A percentile compares a stretch with the other conserved stretches of the same genome.
phyloP scores from a whole-genome alignment of 768 basidiomycete species.

The Epithele typhae region DNA sequence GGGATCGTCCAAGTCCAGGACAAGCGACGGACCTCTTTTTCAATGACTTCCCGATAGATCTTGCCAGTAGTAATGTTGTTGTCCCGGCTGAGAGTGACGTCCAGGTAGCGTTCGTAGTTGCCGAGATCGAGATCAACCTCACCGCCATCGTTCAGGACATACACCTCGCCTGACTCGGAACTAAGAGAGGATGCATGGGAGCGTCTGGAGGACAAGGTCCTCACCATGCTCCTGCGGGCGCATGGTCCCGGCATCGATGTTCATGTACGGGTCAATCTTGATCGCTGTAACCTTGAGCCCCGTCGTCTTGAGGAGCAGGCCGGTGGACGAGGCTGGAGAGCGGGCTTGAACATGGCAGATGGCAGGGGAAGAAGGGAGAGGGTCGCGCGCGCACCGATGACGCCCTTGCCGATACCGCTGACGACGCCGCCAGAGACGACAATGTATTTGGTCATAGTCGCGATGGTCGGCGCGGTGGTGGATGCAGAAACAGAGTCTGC shows the following conservation, averaged over 20 bases:
- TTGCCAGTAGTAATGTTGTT: constrained; percentile 99
- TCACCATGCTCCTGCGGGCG: constrained; percentile 95
- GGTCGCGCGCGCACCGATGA: constrained; percentile 75
- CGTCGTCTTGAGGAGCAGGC: constrained; percentile 89
- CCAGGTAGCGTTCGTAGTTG: constrained; percentile 97
- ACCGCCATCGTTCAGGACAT: constrained; percentile 96
- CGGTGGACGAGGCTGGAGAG: constrained; percentile 86
- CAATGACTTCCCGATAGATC: constrained; percentile 95
- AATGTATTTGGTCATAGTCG: constrained; percentile 96
- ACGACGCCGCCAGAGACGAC: constrained; percentile 96
- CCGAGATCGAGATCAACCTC: constrained; percentile 98
- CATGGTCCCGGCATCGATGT: constrained; percentile 99
- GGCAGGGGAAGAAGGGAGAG: constrained; percentile 7
- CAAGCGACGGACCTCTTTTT: constrained; percentile 69
- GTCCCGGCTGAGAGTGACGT: constrained; percentile 89
- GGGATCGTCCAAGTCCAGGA: not conserved
- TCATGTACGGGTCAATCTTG: constrained; percentile 99
- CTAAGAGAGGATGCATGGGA: constrained; percentile 4
- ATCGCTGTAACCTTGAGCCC: constrained; percentile 97
- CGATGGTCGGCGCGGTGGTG: constrained; percentile 4
- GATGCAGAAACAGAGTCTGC: constrained; percentile 13
- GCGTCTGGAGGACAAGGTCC: constrained; percentile 19
- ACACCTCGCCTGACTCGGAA: constrained; percentile 74
- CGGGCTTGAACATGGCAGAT: constrained; percentile 15
- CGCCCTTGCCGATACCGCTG: constrained; percentile 98